A percentile compares a stretch with the other conserved stretches of the same genome.
phyloP scores from a whole-genome alignment of 2,329 filamentous ascomycete species.

The Apiospora arundinis region DNA sequence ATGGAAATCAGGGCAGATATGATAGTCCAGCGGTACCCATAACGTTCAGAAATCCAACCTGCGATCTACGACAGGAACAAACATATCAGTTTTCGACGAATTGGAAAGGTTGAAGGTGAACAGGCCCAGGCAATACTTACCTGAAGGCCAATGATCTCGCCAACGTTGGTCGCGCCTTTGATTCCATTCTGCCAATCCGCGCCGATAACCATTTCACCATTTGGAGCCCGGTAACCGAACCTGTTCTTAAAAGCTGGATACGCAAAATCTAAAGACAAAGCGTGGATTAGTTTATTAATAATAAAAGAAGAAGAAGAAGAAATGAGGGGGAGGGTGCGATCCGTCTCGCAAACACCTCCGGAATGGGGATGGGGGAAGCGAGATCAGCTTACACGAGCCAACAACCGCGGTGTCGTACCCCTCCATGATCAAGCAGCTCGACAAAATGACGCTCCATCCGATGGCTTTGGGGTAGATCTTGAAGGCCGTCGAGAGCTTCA shows the following conservation, averaged over 20 bases:
- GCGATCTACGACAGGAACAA: constrained; percentile 50
- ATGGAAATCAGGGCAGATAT: constrained; percentile 40
- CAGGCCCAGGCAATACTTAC: constrained; percentile 46
- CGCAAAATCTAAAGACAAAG: constrained; percentile 32
- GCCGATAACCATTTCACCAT: constrained; percentile 45
- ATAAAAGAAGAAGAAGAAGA: no score
- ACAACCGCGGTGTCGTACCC: constrained; percentile 24
- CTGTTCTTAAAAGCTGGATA: constrained; percentile 37
- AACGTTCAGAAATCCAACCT: constrained; percentile 45
- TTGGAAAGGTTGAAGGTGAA: constrained; percentile 31
- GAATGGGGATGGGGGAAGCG: background rate
- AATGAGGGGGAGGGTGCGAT: no score
- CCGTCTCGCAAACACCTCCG: no score
- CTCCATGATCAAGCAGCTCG: constrained; percentile 37
- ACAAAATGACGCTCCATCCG: constrained; percentile 31
- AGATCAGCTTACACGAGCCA: background rate
- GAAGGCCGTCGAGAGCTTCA: constrained; percentile 16
- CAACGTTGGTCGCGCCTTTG: constrained; percentile 33
- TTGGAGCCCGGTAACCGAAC: constrained; percentile 34
- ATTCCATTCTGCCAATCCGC: constrained; percentile 50
- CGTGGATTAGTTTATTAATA: no score
- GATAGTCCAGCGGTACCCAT: constrained; percentile 45
- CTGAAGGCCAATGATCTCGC: constrained; percentile 49
- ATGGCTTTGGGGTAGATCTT: constrained; percentile 24
- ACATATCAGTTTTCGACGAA: constrained; percentile 41